Percentiles rank a stretch among this genome's conserved stretches.
Evolutionary conservation across 1,284 basidiomycete genomes (phyloP).

Genomic region (Bjerkandera adusta): DNA sequence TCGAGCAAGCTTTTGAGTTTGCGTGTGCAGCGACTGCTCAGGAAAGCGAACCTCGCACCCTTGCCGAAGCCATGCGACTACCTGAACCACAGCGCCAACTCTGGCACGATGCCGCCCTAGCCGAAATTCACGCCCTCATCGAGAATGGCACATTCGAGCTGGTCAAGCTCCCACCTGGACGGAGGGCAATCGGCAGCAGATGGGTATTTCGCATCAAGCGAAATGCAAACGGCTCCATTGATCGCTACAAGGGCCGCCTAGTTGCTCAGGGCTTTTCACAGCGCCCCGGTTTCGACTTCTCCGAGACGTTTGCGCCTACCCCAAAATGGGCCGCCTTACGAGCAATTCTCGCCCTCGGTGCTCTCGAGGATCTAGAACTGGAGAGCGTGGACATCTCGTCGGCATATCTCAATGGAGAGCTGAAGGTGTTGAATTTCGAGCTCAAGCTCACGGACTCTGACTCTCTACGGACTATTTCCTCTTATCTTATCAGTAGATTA

Average conservation of each 20-base stretch:
- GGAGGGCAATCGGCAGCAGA: conserved; percentile 21
- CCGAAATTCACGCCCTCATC: too few species aligned
- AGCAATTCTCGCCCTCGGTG: conserved; percentile 27
- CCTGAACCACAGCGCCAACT: too few species aligned
- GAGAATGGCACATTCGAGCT: conserved; percentile 25
- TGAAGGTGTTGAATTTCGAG: too few species aligned
- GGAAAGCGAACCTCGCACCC: too few species aligned
- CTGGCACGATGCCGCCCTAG: too few species aligned
- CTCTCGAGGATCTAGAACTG: neutral
- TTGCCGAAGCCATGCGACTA: too few species aligned
- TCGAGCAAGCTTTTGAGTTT: too few species aligned
- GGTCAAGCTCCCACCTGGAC: conserved; percentile 18
- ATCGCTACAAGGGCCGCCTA: conserved; percentile 35
- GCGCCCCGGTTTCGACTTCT: conserved; percentile 35
- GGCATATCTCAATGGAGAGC: conserved; percentile 18
- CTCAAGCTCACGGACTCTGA: too few species aligned
- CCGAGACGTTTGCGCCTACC: conserved; percentile 32
- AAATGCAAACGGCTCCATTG: conserved; percentile 24
- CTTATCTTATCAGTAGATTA: too few species aligned
- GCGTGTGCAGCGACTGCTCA: too few species aligned
- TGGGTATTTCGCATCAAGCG: conserved; percentile 34
- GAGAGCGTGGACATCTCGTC: neutral
- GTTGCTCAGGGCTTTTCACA: conserved; percentile 43
- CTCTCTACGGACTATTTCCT: too few species aligned
- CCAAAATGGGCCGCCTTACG: conserved; percentile 25